Evolutionary conservation across 257 asterid species (phyloP).

Genomic region (Scutellaria minor): DNA sequence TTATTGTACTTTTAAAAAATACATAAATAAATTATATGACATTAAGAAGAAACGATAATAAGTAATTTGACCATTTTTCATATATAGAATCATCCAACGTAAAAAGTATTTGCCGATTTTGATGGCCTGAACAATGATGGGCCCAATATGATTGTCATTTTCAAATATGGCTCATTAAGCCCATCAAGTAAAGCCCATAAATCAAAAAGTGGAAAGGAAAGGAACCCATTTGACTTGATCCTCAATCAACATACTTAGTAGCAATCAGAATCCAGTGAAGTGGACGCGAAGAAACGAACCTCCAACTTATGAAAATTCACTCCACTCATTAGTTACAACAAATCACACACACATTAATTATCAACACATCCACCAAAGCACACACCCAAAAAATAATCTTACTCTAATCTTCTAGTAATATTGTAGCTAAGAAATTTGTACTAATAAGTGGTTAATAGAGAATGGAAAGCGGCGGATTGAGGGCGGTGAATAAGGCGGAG

Average conservation of each 20-base stretch:
- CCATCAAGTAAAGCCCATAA: no score
- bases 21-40: no score
- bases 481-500: constrained; percentile 58
- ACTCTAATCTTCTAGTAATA: no score
- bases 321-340: constrained; percentile 18
- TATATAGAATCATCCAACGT: no score
- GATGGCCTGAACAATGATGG: not conserved
- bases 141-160: not conserved
- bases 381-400: not conserved
- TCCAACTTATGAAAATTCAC: constrained; percentile 38
- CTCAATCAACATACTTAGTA: constrained; percentile 34
- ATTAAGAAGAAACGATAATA: no score
- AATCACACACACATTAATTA: no score
- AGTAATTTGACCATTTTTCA: no score
- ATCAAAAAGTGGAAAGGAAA: constrained; percentile 26
- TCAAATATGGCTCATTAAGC: no score
- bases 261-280: constrained; percentile 68
- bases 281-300: constrained; percentile 89
- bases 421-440: not conserved
- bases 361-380: no score
- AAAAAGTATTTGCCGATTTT: not conserved
- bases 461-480: constrained; percentile 38
- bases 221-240: constrained; percentile 37
- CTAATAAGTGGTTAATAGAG: not conserved
- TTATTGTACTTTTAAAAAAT: no score